A percentile compares a stretch with the other conserved stretches of the same genome.
These are phyloP conservation scores for Trichoderma citrinoviride DNA, from an alignment of 2,329 filamentous ascomycete species.

Conservation along the genomic window DNA sequence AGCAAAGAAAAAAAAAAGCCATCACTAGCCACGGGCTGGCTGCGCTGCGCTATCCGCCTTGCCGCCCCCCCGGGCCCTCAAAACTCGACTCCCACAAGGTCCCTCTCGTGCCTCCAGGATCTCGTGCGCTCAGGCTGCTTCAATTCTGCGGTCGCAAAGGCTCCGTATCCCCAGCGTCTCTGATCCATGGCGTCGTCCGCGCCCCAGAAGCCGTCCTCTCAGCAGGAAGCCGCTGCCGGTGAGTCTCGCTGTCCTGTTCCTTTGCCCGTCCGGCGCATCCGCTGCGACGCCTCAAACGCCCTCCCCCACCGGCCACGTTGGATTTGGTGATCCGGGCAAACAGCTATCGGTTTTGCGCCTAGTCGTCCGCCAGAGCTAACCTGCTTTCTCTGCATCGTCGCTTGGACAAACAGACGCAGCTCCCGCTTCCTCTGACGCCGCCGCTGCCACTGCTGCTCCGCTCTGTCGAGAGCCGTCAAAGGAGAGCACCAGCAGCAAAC, in stretches of 20 bases:
- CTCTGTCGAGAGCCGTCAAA: constrained; percentile 1
- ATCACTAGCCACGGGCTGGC: constrained; percentile 12
- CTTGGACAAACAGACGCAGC: not conserved
- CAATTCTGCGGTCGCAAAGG: not conserved
- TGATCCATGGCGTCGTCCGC: constrained; percentile 24
- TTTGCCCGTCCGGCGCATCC: constrained; percentile 13
- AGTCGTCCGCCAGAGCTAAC: not conserved
- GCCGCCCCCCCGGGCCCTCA: constrained; percentile 17
- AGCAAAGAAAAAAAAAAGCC: constrained; percentile 5
- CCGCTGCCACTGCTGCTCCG: not conserved
- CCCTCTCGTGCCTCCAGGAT: not conserved
- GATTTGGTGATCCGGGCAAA: not conserved
- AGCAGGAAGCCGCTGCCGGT: constrained; percentile 23
- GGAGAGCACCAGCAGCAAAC: constrained; percentile 25
- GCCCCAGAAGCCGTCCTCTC: constrained; percentile 18
- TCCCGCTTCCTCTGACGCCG: not conserved
- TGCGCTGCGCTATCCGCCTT: constrained; percentile 16
- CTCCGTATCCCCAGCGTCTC: not conserved
- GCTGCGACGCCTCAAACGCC: not conserved
- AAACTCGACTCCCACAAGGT: constrained; percentile 19
- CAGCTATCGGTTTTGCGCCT: not conserved
- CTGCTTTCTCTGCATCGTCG: not conserved
- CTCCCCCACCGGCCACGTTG: not conserved
- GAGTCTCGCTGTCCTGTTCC: constrained; percentile 9
- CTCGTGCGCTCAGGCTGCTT: not conserved